These are phyloP conservation scores for Trichoderma reesei DNA, from an alignment of 495 filamentous ascomycete species.

Conservation along the genomic window DNA sequence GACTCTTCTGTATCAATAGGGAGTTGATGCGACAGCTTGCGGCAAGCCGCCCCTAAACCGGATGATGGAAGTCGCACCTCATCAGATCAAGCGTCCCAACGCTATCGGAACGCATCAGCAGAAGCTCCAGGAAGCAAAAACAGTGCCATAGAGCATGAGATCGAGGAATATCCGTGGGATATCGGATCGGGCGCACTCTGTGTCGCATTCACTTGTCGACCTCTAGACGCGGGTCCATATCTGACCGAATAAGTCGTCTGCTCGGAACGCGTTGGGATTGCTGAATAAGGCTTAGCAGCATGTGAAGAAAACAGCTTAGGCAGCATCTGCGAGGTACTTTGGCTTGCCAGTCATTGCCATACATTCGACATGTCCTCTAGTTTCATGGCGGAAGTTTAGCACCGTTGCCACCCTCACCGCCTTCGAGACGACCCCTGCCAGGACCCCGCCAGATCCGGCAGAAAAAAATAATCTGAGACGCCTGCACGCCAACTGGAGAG, in stretches of 20 bases:
- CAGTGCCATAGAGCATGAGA: background rate
- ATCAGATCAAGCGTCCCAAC: background rate
- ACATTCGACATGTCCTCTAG: background rate
- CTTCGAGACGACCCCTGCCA: background rate
- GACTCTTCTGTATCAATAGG: background rate
- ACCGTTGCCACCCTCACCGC: background rate
- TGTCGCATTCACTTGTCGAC: background rate
- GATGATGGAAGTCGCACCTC: background rate
- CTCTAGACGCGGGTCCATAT: background rate
- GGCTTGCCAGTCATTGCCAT: no score
- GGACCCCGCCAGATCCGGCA: background rate
- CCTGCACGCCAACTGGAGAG: background rate
- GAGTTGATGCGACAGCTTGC: background rate
- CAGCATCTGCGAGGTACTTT: no score
- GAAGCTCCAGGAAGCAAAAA: background rate
- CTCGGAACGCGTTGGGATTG: background rate
- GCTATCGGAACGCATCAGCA: background rate
- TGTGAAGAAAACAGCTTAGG: no score
- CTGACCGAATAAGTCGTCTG: background rate
- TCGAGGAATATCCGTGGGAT: background rate
- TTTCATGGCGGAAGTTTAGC: no score
- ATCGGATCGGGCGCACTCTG: background rate
- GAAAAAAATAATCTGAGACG: background rate
- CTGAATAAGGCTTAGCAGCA: background rate
- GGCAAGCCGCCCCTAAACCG: background rate